Conservation (phyloP, 306 rosid species). For the Prunus mume region DNA sequence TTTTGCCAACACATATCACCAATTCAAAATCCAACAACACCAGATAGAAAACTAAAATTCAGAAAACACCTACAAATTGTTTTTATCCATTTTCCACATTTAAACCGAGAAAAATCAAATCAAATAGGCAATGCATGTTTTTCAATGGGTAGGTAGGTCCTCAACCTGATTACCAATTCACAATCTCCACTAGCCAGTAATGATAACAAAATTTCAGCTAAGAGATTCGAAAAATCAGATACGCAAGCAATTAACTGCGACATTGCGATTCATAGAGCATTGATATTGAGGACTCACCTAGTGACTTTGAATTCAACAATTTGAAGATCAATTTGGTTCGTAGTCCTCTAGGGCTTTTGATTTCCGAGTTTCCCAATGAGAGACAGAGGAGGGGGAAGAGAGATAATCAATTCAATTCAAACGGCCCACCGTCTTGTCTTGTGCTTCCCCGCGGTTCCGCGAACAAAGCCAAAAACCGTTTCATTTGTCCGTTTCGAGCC, state of each 20-base stretch:
- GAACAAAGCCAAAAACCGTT: background rate
- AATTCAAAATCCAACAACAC: no score
- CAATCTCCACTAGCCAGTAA: background rate
- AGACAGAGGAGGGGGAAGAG: background rate
- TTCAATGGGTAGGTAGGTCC: background rate
- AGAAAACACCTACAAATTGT: background rate
- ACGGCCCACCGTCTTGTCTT: background rate
- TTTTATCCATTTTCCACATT: background rate
- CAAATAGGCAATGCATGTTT: background rate
- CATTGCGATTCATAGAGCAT: background rate
- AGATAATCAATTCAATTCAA: background rate
- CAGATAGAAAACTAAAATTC: no score
- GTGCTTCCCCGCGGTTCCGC: slow-evolving; percentile 8
- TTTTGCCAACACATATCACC: background rate
- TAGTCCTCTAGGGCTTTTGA: background rate
- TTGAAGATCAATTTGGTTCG: background rate
- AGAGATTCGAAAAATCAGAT: background rate
- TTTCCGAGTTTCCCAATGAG: background rate
- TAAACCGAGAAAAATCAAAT: background rate
- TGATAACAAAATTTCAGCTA: background rate
- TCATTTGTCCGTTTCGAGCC: background rate
- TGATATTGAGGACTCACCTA: no score
- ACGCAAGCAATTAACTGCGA: background rate
- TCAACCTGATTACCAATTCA: background rate
- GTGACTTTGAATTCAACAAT: no score